Percentiles rank a stretch among this genome's conserved stretches.
phyloP scores from a whole-genome alignment of 768 basidiomycete species.

The Symmetrospora coprosmae region DNA sequence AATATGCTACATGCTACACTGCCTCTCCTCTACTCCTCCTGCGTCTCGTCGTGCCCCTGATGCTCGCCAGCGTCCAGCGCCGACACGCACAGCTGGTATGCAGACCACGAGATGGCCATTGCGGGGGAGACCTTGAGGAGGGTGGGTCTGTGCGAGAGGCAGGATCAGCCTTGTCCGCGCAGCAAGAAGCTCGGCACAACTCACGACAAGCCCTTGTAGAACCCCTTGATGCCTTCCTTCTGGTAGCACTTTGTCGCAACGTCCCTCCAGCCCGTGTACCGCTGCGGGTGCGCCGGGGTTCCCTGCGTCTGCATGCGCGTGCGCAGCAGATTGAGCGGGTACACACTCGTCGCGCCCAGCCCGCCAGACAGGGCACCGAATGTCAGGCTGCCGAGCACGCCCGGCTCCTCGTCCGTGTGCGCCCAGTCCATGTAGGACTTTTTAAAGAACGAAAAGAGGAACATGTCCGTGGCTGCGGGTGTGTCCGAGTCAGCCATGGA shows the following conservation, averaged over 20 bases:
- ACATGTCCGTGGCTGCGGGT: conserved; percentile 30
- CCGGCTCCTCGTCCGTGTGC: conserved; percentile 75
- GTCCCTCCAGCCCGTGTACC: conserved; percentile 43
- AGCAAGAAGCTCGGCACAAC: too few species aligned
- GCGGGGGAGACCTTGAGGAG: conserved; percentile 12
- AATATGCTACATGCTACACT: too few species aligned
- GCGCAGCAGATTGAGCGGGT: conserved; percentile 60
- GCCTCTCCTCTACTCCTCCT: too few species aligned
- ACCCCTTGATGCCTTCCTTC: conserved; percentile 16
- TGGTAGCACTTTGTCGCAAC: conserved; percentile 14
- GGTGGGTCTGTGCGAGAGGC: not conserved
- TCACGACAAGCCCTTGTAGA: conserved; percentile 21
- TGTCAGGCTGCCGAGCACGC: conserved; percentile 54
- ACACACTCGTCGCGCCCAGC: conserved; percentile 77
- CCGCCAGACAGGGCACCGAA: conserved; percentile 89
- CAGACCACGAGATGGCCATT: conserved; percentile 17
- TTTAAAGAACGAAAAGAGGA: conserved; percentile 87
- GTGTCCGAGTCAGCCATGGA: not conserved
- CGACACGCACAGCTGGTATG: too few species aligned
- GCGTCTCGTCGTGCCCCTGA: too few species aligned
- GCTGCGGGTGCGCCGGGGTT: conserved; percentile 82
- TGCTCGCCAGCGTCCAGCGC: too few species aligned
- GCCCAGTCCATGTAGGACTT: conserved; percentile 74
- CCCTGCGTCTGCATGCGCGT: conserved; percentile 93
- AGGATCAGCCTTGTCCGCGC: not conserved